These are phyloP conservation scores for Alternaria metachromatica DNA, from an alignment of 2,329 filamentous ascomycete genomes.

Conservation along the genomic window DNA sequence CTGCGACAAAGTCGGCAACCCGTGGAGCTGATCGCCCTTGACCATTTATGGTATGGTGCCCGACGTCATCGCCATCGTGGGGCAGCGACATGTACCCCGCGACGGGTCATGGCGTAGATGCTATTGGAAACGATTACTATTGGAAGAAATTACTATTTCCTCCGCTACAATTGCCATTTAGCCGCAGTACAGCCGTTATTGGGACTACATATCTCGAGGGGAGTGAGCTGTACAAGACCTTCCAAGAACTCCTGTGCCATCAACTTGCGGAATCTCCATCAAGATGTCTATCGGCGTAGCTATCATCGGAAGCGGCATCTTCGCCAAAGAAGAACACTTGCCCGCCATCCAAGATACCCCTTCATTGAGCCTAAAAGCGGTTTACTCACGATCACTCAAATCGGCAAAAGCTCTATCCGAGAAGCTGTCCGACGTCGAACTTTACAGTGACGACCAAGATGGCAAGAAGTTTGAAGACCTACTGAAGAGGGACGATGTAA, in stretches of 20 bases:
- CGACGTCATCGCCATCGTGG: conserved; percentile 25
- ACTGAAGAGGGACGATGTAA: conserved; percentile 61
- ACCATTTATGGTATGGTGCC: conserved; percentile 20
- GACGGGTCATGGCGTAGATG: conserved; percentile 2
- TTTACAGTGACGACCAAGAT: conserved; percentile 65
- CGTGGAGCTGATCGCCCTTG: conserved; percentile 16
- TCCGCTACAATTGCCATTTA: conserved; percentile 24
- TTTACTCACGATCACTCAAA: conserved; percentile 68
- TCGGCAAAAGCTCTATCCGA: conserved; percentile 57
- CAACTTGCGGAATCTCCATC: neutral
- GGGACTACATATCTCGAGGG: neutral
- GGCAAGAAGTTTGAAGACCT: conserved; percentile 60
- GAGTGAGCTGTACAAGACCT: neutral
- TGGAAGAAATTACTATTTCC: conserved; percentile 5
- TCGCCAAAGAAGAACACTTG: conserved; percentile 65
- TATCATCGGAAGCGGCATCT: conserved; percentile 69
- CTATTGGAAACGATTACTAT: conserved; percentile 12
- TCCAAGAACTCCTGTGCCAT: neutral
- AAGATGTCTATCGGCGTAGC: conserved; percentile 60
- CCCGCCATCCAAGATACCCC: conserved; percentile 65
- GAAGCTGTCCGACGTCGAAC: conserved; percentile 53
- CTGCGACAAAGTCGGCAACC: neutral
- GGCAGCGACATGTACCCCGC: conserved; percentile 17
- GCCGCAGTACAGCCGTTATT: conserved; percentile 16
- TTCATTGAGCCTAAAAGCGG: conserved; percentile 65